Evolutionary conservation across 1,284 basidiomycete genomes (phyloP), one percentile per base, ranked within the genome.

Genomic region (Boletus sp.): DNA sequence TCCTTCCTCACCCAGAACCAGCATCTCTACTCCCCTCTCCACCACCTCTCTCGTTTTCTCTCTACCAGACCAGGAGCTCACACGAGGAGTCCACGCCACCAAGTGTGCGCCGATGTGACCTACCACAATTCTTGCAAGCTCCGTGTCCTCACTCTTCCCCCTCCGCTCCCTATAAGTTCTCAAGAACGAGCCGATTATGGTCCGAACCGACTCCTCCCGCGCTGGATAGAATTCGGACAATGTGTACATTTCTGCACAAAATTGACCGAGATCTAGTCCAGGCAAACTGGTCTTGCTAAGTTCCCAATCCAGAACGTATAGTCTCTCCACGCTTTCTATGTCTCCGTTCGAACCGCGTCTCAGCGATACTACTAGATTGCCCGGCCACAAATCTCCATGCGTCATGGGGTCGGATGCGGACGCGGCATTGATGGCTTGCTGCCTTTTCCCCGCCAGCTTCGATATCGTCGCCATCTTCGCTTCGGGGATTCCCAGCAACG

Each of bases 301-400:
- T 56, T 84, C 80, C 82, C 82, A 84, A 59, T 84, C 81, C 37
- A 82, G 54, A 26, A 82, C 67, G 42, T 64, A 71, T n/a, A 80
- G 53, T 10, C 64, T 69, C 52, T 69, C 62, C 33, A 76, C 51
- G 2, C 57, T 55, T 57, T n/a, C 57, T 49, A 45, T 55, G 49
- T 19, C 61, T 17, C 51, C 58, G 7, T 60, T 57, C 14, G 23
- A 22, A 16, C 58, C 54, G 7, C 53, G 51, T 35, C 32, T 60
- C 7, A 71, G 53, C 14, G 53, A 56, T 16, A 82, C 56, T 42
- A 82, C 62, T 34, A 83, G 57, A 54, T 84, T 84, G 0, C 81
- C 82, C 1, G 82, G 74, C 82, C 82, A 84, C 55, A 84, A 80
- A 57, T 84, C 82, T 1, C 82, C 82, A 57, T 76, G 57, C 2